Base-by-base conservation (phyloP, 306 rosid species). In the Trifolium subterraneum region DNA sequence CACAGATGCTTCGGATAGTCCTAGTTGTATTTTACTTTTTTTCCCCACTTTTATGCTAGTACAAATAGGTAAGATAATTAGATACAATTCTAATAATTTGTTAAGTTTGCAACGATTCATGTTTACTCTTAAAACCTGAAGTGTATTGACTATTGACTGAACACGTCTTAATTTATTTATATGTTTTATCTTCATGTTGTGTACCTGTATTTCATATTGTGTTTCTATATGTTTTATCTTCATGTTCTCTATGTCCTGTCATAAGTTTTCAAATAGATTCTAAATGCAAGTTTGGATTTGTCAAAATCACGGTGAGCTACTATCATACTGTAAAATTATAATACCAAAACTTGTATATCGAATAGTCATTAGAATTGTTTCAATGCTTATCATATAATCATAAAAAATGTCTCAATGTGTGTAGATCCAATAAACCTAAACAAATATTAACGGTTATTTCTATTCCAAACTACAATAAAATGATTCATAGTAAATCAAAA, bases 361-460 rank as follows among this genome's bases (percentile, higher is more conserved):
- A 22, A 27, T 27, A 27, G 31, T 27, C 15, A 54, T 54, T 22
- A 19, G 18, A 25, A 13, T 18, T 13, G 16, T 58, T 58, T 12
- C 64, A 27, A 25, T 25, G 10, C 11, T 13, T 58, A 25, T 58
- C 19, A 58, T 25, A 12, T 58, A 25, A 64, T 64, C 29, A n/a
- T 35, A 15, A 64, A 64, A 25, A 36, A 15, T 5, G 18, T 35
- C 22, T 36, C 50, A 64, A 38, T 36, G 48, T 35, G 4, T 63
- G n/a, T 63, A 63, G 16, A 38, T 63, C 69, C n/a, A 63, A 2
- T 18, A 63, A 63, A 36, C 16, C 47, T 63, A 63, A 16, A 63
- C 10, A 63, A 9, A 36, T 63, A 36, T 58, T 19, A 36, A 59
- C 6, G 2, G 18, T 33, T 33, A 16, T 62, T 35, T 4, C 16